Evolutionary conservation across 176 grass and related monocot genomes (phyloP), one percentile per base, ranked within the genome.

Genomic region (Oryza australiensis): DNA sequence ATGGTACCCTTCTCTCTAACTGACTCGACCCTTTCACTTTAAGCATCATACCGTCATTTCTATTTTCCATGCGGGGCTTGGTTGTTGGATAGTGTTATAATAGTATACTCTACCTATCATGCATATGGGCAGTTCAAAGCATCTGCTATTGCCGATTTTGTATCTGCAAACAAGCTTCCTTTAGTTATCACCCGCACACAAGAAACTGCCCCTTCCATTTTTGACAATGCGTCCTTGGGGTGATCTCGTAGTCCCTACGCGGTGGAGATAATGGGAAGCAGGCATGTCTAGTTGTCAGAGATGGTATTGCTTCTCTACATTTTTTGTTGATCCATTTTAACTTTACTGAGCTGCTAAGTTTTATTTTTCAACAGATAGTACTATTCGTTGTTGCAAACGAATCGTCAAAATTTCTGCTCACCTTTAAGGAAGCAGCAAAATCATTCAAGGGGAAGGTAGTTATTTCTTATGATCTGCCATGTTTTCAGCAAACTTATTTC

Each of bases 171-270:
- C 87, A 98, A 90, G 82, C 90, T 95, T 84, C 93, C 96, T 62
- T 81, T 95, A 80, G 89, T 99, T 32, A 93, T 80, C 73, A 83
- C 72, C 24, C 94, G 95, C 80, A 95, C 91, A 62, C 86, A 86
- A 73, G 93, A 98, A 80, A 88, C 78, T 33, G 89, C 90, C 6
- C 85, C 91, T 69, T 86, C 91, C 8, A 72, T 98, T 82, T 98
- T 98, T 85, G 96, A 94, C 55, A 95, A 93, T 83, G 75, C 91
- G n/a, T n/a, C n/a, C n/a, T n/a, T n/a, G n/a, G n/a, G n/a, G n/a
- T n/a, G n/a, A n/a, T n/a, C n/a, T n/a, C n/a, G n/a, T n/a, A n/a
- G n/a, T n/a, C n/a, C n/a, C n/a, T n/a, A n/a, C n/a, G n/a, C n/a
- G n/a, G n/a, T n/a, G n/a, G n/a, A n/a, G n/a, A n/a, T n/a, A n/a